These are phyloP conservation scores for Zelonia costaricensis DNA, from an alignment of 208 protist species.

Conservation along the genomic window DNA sequence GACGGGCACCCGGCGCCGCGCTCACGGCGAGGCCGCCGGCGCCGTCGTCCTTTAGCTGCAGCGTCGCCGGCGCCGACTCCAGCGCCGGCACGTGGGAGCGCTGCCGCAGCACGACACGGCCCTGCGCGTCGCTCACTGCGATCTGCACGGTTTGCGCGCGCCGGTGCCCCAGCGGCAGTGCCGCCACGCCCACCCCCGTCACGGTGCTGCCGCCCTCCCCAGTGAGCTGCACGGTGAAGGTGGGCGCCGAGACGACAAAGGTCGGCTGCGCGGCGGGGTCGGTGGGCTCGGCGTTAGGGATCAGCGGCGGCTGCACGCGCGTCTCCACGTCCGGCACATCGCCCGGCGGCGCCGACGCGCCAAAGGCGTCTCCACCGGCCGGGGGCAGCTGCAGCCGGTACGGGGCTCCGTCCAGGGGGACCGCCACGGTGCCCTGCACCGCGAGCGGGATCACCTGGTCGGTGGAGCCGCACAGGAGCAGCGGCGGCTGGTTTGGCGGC, in stretches of 20 bases:
- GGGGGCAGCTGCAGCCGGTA: slow-evolving; percentile 64
- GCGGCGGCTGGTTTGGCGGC: slow-evolving; percentile 18
- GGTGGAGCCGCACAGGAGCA: slow-evolving; percentile 57
- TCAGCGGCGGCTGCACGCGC: slow-evolving; percentile 14
- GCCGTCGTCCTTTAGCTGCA: slow-evolving; percentile 38
- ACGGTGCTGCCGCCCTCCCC: slow-evolving; percentile 55
- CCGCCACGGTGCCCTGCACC: slow-evolving; percentile 32
- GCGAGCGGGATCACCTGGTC: slow-evolving; percentile 48
- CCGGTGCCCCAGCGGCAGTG: slow-evolving; percentile 48
- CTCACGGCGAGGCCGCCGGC: slow-evolving; percentile 26
- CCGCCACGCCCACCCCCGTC: slow-evolving; percentile 36
- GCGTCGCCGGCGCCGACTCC: slow-evolving; percentile 25
- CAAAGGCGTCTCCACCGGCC: background rate
- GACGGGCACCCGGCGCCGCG: slow-evolving; percentile 6
- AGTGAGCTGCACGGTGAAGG: slow-evolving; percentile 58
- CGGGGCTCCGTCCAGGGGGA: slow-evolving; percentile 49
- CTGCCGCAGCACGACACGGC: slow-evolving; percentile 55
- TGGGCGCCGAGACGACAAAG: slow-evolving; percentile 44
- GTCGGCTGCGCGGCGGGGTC: slow-evolving; percentile 1
- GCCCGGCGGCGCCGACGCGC: background rate
- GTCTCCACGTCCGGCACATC: slow-evolving; percentile 62
- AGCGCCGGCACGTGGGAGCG: slow-evolving; percentile 48
- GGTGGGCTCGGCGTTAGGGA: background rate
- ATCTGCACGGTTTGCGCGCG: slow-evolving; percentile 54
- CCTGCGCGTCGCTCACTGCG: slow-evolving; percentile 41